Conservation (phyloP, 2,329 filamentous ascomycete genomes). For the Diplodia sapinea region DNA sequence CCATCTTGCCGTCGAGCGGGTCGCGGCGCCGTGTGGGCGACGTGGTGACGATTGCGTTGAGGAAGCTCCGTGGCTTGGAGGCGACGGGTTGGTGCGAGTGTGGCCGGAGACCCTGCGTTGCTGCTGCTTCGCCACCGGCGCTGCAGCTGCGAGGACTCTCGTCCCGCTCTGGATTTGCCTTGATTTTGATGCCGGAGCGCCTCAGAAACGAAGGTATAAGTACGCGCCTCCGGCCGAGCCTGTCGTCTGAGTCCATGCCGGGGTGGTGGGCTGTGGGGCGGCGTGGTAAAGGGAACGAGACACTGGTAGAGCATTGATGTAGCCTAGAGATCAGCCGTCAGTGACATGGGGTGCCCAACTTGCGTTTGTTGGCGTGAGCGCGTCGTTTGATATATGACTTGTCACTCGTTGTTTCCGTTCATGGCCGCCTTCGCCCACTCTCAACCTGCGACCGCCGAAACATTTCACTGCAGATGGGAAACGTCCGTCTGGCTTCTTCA, state of each 20-base stretch:
- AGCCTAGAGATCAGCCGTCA: too few relatives aligned
- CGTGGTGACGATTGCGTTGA: background rate
- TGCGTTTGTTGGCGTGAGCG: background rate
- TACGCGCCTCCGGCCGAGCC: background rate
- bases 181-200: conserved; percentile 19
- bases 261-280: background rate
- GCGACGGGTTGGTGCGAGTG: too few relatives aligned
- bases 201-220: background rate
- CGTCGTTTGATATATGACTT: background rate
- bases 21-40: background rate
- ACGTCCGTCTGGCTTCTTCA: too few relatives aligned
- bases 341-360: too few relatives aligned
- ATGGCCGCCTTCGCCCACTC: background rate
- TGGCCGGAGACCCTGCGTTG: background rate
- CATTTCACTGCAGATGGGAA: too few relatives aligned
- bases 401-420: background rate
- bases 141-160: background rate
- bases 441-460: too few relatives aligned
- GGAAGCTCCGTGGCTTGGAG: conserved; percentile 9
- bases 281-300: background rate
- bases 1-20: background rate
- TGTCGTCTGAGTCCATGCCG: background rate
- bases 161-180: background rate
- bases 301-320: background rate
- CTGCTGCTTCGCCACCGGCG: background rate